Percentiles rank a stretch among this genome's conserved stretches.
phyloP scores from a whole-genome alignment of 2,329 filamentous ascomycete species.

The Alternaria incomplexa region DNA sequence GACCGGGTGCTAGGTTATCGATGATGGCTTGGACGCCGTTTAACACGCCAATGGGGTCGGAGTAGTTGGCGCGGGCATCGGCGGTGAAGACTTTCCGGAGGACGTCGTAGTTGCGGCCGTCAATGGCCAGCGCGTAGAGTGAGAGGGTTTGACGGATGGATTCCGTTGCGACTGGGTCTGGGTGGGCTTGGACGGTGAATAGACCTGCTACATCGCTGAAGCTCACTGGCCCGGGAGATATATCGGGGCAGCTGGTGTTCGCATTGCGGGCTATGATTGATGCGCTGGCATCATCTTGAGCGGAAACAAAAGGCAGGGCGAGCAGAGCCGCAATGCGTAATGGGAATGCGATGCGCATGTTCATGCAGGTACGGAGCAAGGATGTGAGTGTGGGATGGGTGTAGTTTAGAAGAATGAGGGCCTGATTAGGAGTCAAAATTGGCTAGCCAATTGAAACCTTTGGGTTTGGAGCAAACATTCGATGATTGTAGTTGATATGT shows the following conservation, averaged over 20 bases:
- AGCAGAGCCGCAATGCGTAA: background rate
- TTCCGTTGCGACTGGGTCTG: background rate
- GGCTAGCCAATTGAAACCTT: background rate
- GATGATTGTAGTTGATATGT: background rate
- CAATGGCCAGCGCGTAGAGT: background rate
- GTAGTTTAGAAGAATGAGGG: background rate
- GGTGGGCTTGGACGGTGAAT: background rate
- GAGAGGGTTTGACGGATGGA: background rate
- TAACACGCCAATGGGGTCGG: background rate
- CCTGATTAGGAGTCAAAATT: background rate
- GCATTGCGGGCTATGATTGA: background rate
- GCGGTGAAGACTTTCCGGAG: background rate
- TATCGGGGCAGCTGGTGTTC: background rate
- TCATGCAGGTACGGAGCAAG: background rate
- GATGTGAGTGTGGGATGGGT: background rate
- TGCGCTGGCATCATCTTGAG: background rate
- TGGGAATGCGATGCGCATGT: background rate
- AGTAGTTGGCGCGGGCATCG: background rate
- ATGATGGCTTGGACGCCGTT: background rate
- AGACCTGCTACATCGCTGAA: background rate
- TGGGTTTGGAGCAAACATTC: background rate
- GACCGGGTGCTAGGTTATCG: background rate
- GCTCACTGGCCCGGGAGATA: background rate
- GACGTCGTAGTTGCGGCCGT: background rate
- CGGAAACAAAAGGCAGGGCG: background rate